phyloP scores from a whole-genome alignment of 2,329 filamentous ascomycete species.

The Pseudogymnoascus sp. region DNA sequence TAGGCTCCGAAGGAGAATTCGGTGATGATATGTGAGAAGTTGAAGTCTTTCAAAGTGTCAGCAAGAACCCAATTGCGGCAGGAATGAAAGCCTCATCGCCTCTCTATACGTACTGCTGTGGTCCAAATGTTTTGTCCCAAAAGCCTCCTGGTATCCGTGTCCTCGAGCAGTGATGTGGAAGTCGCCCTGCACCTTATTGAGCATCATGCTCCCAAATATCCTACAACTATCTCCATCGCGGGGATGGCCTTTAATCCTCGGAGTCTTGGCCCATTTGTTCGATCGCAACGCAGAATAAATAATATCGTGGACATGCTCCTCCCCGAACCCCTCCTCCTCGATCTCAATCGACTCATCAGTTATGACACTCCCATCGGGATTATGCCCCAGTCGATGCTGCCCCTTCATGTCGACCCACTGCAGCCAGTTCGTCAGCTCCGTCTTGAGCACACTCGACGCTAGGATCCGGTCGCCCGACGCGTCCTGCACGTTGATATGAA shows the following conservation, averaged over 20 bases:
- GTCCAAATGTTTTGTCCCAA: constrained; percentile 60
- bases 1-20: constrained; percentile 97
- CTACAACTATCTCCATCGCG: constrained; percentile 64
- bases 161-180: constrained; percentile 95
- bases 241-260: constrained; percentile 39
- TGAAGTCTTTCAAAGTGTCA: constrained; percentile 59
- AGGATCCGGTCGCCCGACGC: constrained; percentile 86
- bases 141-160: constrained; percentile 83
- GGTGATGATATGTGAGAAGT: constrained; percentile 94
- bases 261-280: constrained; percentile 68
- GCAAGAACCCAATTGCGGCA: background rate
- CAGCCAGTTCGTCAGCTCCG: constrained; percentile 70
- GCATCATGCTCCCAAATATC: constrained; percentile 78
- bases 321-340: constrained; percentile 58
- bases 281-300: constrained; percentile 59
- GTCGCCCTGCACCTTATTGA: constrained; percentile 96
- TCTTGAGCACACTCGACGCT: constrained; percentile 63
- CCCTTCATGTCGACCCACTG: constrained; percentile 72
- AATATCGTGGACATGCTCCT: constrained; percentile 89
- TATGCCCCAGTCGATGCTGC: constrained; percentile 50
- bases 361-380: constrained; percentile 45
- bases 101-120: constrained; percentile 55
- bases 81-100: background rate
- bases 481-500: constrained; percentile 97
- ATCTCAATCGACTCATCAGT: constrained; percentile 52